Base-by-base conservation (phyloP, 78 protist genomes). In the Tieghemostelium lacteum region DNA sequence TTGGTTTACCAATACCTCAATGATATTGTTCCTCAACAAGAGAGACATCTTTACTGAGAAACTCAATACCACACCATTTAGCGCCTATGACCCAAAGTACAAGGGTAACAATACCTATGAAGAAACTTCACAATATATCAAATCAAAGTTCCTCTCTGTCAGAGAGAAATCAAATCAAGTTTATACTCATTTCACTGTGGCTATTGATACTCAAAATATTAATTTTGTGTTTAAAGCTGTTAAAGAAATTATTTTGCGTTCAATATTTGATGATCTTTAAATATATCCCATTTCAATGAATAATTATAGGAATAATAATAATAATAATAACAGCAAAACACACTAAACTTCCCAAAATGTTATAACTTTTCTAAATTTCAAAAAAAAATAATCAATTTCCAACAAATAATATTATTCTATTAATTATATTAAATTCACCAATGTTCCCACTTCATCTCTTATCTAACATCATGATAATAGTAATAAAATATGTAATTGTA, bases 121-220 rank as follows among this genome's bases (percentile, higher is more conserved):
- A 14, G 95, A 62, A 31, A 78, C 93, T 55, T 55, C 75, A 39
- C 45, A 58, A 5, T 87, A 73, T 28, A 77, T 96, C 26, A 55
- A 55, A 42, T 29, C 65, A n/a, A 64, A 95, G 55, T 96, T 89
- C 24, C 76, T 57, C 10, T 28, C 39, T 14, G 72, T 80, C 33
- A 95, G 88, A 73, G 42, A 64, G 54, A 55, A 42, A 33, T 34
- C 22, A 24, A 95, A 94, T 69, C 66, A 74, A 29, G 45, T 97
- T 34, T 97, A 95, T 80, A 55, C 97, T 34, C 98, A 97, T 73
- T 37, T 87, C 49, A 97, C 99, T 0, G 80, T 93, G 22, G 99
- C 99, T 7, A 96, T 97, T 4, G 98, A 97, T 95, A 95, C 98
- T 33, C 83, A 94, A 65, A 94, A 96, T 52, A 94, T 97, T 39